Evolutionary conservation across 1,139 yeast species (phyloP), one percentile per base, ranked within the genome.

Genomic region (Blastobotrys malaysiensis): DNA sequence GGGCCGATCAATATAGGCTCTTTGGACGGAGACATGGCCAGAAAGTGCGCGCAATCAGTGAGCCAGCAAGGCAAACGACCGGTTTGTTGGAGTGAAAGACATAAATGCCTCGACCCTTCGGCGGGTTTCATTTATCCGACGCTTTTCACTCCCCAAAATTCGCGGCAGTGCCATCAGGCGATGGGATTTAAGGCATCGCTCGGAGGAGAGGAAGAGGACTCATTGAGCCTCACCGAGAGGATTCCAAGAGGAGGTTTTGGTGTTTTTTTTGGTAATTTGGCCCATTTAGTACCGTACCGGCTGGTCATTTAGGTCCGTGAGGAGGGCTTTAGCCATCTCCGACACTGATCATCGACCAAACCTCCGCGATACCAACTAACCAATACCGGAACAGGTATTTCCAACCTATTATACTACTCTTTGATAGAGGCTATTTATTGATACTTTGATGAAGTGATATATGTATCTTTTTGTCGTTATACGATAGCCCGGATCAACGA

Each of bases 1-100:
- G 57, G 57, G 6, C 60, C 61, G 9, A 51, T 56, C 9, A 51
- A 27, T 31, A 31, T 13, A 16, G 14, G 4, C 11, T 31, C 39
- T n/a, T 31, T 31, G 2, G 39, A 31, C 16, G 39, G 39, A 7
- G 39, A 31, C 39, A 31, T 31, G 16, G 9, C 26, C 26, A 9
- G 26, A 22, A 22, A 22, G 26, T 9, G 26, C n/a, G n/a, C n/a
- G 26, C 9, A 22, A 22, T 22, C 26, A 22, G 9, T 9, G 9
- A 9, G 5, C 26, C 26, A 22, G 9, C 9, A 22, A 22, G 7
- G 7, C 16, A n/a, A 31, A 31, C 39, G 39, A 16, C 39, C n/a
- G n/a, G n/a, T n/a, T n/a, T n/a, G n/a, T 31, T 31, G 5, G 36
- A 26, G 7, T 7, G 39, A 13, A 13, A 31, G 39, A 31, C 16